Base-by-base conservation (phyloP, 805 yeast species). In the Maudiozyma bulderi region DNA sequence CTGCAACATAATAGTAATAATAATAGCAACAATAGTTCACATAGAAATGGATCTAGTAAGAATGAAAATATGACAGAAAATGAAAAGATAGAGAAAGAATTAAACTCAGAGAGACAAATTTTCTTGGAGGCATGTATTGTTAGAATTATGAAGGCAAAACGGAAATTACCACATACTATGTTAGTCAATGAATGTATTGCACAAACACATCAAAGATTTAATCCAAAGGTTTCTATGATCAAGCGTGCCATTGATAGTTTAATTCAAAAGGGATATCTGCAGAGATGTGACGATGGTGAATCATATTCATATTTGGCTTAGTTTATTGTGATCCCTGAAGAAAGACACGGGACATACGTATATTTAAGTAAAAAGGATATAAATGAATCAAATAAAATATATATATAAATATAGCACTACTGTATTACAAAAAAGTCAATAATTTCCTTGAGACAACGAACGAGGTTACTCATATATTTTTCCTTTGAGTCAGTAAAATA, bases 61-160 rank as follows among this genome's bases (percentile, higher is more conserved):
- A 20, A 8, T 9, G 42, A 29, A 15, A 84, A 76, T 53, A 73
- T 76, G 34, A 52, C 60, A 0, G 69, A 64, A 48, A 55, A 50
- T 14, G 87, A 81, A 35, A 88, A 84, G 50, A 77, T 89, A 2
- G 83, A 79, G 55, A 82, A 80, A 64, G 95, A 89, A 61, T 80
- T 91, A 45, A 88, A 83, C 58, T 93, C 88, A 59, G 89, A 89
- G 52, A 78, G 96, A 62, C 84, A 84, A 68, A 81, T 85, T 61
- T 83, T 82, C 69, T 73, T 93, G 58, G 86, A 88, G 61, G 96
- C 98, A 2, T 86, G 95, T 60, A 88, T 93, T 68, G 98, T 91
- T 39, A 78, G 99, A 59, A 86, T 91, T 61, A 93, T 91, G 98
- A 91, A 91, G 71, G 90, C 96, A 1, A 77, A 96, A 61, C 86